Evolutionary conservation across 306 rosid species (phyloP), one percentile per base, ranked within the genome.

Genomic region (Dalbergia oliveri): DNA sequence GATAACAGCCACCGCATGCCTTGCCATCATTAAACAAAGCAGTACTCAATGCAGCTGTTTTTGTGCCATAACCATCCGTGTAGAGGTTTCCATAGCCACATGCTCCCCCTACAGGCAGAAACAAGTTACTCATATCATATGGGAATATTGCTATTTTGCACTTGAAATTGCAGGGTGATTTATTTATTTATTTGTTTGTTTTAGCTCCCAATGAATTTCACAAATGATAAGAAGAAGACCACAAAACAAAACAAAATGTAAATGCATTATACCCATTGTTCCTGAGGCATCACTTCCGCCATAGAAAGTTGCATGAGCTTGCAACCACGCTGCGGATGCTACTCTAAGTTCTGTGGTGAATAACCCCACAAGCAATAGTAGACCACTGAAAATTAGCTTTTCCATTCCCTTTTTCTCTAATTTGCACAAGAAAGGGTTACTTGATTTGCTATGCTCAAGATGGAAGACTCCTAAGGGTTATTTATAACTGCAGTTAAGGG

Each of bases 231-330:
- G n/a, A 18, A 6, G 23, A 11, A 37, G 16, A 14, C 45, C 9
- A 54, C 1, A 44, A 59, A 37, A 66, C 18, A 60, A 49, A 26
- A 26, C 31, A 50, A 58, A 62, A 19, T 60, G 33, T 59, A 61
- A 19, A 45, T 45, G 77, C 14, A 57, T 47, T 60, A 51, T 51
- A 90, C 91, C 91, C 94, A 84, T 90, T 63, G 91, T 90, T 73
- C 88, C 93, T 6, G 89, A 87, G 78, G 91, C 93, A 85, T 90
- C 94, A 78, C 88, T 84, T 86, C 90, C 94, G 33, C 91, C 91
- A 39, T 90, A 90, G 82, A 88, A 90, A 47, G 94, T 86, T 82
- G 87, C 90, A 81, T 83, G 90, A 79, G 91, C 94, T 81, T 13
- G 45, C 14, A 6, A 71, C 94, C 94, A 88, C 39, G 1, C 63